A percentile compares a stretch with the other conserved stretches of the same genome.
phyloP scores from a whole-genome alignment of 352 stramenopile species.

The Phytophthora ohioensis region DNA sequence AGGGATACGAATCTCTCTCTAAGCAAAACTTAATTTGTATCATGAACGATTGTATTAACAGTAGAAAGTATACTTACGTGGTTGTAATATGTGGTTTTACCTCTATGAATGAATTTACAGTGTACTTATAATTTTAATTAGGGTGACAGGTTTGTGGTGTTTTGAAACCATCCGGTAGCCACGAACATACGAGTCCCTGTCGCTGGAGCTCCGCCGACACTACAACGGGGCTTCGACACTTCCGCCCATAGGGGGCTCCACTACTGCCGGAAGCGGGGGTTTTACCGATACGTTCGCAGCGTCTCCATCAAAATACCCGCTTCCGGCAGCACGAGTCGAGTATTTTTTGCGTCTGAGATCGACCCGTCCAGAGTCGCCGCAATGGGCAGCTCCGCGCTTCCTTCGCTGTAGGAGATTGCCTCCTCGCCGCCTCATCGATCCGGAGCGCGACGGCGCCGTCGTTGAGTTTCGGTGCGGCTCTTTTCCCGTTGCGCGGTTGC shows the following conservation, averaged over 20 bases:
- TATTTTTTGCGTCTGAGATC: conserved; percentile 31
- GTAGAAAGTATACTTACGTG: neutral
- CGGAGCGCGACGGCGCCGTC: conserved; percentile 12
- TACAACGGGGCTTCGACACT: conserved; percentile 29
- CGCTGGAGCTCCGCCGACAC: conserved; percentile 12
- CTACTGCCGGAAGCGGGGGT: conserved; percentile 13
- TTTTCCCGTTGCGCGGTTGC: conserved; percentile 31
- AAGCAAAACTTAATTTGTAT: conserved; percentile 3
- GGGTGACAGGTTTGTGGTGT: neutral
- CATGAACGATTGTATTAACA: neutral
- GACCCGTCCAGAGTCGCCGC: conserved; percentile 10
- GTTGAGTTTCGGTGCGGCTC: conserved; percentile 34
- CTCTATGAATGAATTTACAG: conserved; percentile 1
- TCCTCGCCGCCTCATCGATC: conserved; percentile 10
- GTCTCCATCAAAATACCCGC: conserved; percentile 37
- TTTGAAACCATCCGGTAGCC: conserved; percentile 14
- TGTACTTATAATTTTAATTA: neutral
- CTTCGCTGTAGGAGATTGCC: neutral
- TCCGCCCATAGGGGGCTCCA: conserved; percentile 1
- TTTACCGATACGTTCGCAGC: neutral
- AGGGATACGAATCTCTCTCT: neutral
- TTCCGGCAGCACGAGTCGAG: conserved; percentile 6
- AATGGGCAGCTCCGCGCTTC: conserved; percentile 19
- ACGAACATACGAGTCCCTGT: conserved; percentile 23
- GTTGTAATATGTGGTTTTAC: neutral